Evolutionary conservation across 495 filamentous ascomycete species (phyloP), one percentile per base, ranked within the genome.

Genomic region (Aspergillus ellipticus): DNA sequence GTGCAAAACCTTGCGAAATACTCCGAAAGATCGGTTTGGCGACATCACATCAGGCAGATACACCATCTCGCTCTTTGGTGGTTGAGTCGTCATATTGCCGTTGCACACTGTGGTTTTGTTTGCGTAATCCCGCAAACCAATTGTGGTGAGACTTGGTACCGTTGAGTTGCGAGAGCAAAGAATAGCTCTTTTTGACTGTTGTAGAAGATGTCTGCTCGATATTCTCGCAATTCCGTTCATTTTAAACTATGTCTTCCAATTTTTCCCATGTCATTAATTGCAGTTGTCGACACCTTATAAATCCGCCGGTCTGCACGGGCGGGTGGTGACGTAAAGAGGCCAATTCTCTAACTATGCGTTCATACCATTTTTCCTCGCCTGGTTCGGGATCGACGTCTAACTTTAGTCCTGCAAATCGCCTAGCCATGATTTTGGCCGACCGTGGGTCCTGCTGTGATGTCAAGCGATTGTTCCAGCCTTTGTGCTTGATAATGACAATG

Each of bases 1-100:
- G 70, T 79, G 83, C 8, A 87, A 66, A 20, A 85, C 83, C 53
- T 79, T 79, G 6, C 84, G 74, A 64, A 86, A 87, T 51, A 84
- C 77, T 9, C 65, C 72, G 37, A 80, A 85, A 19, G 75, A 66
- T 0, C 79, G 74, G 31, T 80, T 70, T n/a, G 74, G 60, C 4
- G 73, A 74, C 17, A 79, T 76, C 67, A 86, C 76, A 16, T 70
- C 60, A 9, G 81, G 78, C 55, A 86, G 80, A 66, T 83, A 77
- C 41, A 74, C 74, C 83, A 86, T 85, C 59, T 83, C 69, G 46
- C 83, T 75, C 51, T 69, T 69, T 24, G 79, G 81, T 19, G 72
- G 74, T n/a, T 73, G 63, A 35, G 61, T 59, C 29, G 59, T 49
- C 61, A 66, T 68, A 37, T 63, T 66, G 58, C 42, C 58, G 15